phyloP scores from a whole-genome alignment of 306 rosid genomes.

The Glycine tomentella region DNA sequence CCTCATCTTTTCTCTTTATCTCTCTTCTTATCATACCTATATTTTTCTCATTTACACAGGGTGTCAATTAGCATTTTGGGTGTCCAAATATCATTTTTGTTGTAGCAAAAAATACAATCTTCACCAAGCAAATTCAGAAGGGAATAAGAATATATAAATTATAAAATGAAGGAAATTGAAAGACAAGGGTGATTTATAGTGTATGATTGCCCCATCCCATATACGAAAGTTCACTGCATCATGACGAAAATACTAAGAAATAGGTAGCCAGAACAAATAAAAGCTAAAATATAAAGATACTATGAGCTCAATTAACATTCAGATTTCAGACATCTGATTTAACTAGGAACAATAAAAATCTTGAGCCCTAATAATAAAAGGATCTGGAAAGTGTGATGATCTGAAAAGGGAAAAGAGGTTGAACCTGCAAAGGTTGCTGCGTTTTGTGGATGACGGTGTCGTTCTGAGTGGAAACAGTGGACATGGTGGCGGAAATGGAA shows the following conservation, averaged over 20 bases:
- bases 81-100: not conserved
- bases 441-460: conserved; percentile 46
- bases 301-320: no score
- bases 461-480: conserved; percentile 60
- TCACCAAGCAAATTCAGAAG: conserved; percentile 3
- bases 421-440: conserved; percentile 69
- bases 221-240: not conserved
- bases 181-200: not conserved
- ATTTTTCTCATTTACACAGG: no score
- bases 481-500: conserved; percentile 63
- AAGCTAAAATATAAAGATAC: not conserved
- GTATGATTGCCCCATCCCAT: not conserved
- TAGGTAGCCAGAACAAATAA: not conserved
- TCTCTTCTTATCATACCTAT: no score
- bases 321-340: not conserved
- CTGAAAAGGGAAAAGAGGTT: conserved; percentile 5
- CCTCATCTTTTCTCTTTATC: no score
- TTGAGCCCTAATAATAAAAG: not conserved
- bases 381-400: conserved; percentile 7
- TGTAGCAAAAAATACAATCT: not conserved
- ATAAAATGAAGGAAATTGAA: not conserved
- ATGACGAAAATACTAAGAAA: conserved; percentile 12
- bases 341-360: conserved; percentile 2
- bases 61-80: no score
- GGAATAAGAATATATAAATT: not conserved